These are phyloP conservation scores for Phycomyces nitens DNA, from an alignment of 192 early-diverging fungal genomes.

Conservation along the genomic window DNA sequence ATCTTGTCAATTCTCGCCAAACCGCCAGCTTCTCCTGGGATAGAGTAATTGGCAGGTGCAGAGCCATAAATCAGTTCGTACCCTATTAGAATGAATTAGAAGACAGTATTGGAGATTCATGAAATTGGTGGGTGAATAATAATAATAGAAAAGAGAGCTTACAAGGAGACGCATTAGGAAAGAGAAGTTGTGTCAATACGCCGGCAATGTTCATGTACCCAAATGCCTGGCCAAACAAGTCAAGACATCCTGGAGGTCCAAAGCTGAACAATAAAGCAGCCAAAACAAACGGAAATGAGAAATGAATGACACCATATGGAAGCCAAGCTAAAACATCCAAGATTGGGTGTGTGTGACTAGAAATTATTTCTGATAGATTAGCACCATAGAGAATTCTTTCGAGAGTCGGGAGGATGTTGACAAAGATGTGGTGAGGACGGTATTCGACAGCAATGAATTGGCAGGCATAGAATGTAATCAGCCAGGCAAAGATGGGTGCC, in stretches of 20 bases:
- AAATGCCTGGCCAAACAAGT: slow-evolving; percentile 55
- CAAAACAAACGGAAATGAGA: slow-evolving; percentile 56
- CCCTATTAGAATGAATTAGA: slow-evolving; percentile 38
- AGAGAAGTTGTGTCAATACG: slow-evolving; percentile 60
- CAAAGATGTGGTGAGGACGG: slow-evolving; percentile 58
- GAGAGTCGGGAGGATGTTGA: slow-evolving; percentile 57
- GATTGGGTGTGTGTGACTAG: slow-evolving; percentile 40
- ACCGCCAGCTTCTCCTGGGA: slow-evolving; percentile 66
- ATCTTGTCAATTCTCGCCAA: slow-evolving; percentile 63
- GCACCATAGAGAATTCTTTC: slow-evolving; percentile 65
- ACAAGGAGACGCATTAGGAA: slow-evolving; percentile 69
- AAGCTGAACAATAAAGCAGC: slow-evolving; percentile 39
- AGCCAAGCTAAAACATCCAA: slow-evolving; percentile 64
- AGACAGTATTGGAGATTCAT: too few relatives aligned
- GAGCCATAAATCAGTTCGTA: slow-evolving; percentile 61
- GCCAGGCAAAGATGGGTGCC: slow-evolving; percentile 48
- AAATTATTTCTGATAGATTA: slow-evolving; percentile 55
- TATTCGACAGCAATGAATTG: slow-evolving; percentile 45
- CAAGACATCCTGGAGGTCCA: slow-evolving; percentile 47
- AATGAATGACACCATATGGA: slow-evolving; percentile 68
- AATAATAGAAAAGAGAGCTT: too few relatives aligned
- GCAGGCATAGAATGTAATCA: slow-evolving; percentile 50
- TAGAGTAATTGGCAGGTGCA: slow-evolving; percentile 55
- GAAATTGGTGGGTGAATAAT: too few relatives aligned
- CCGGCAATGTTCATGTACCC: slow-evolving; percentile 64